phyloP scores from a whole-genome alignment of 495 filamentous ascomycete genomes.

The Rostrohypoxylon terebratum region DNA sequence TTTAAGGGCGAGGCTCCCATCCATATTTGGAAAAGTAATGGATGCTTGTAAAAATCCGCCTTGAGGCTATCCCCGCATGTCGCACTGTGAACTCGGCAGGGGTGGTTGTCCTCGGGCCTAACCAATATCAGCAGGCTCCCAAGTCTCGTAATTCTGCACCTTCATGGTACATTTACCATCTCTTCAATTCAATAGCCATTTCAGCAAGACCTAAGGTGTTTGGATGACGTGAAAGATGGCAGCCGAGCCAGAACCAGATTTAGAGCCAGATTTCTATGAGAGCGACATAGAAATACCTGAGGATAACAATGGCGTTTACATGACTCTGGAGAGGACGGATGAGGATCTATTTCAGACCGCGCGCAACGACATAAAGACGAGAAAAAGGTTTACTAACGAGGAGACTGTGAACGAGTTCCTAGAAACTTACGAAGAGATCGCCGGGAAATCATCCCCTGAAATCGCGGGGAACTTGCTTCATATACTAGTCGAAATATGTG shows the following conservation, averaged over 20 bases:
- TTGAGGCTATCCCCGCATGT: no score
- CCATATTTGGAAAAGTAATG: no score
- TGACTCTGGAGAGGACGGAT: neutral
- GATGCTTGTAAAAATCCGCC: no score
- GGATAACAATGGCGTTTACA: neutral
- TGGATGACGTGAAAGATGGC: neutral
- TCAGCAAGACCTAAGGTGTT: neutral
- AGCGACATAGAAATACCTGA: neutral
- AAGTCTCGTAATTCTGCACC: neutral
- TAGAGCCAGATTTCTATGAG: neutral
- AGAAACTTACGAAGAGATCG: neutral
- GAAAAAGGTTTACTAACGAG: neutral
- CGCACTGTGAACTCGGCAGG: no score
- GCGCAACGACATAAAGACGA: neutral
- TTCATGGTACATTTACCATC: neutral
- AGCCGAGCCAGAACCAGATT: neutral
- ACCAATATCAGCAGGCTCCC: no score
- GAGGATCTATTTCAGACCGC: neutral
- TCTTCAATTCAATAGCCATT: neutral
- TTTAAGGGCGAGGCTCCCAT: no score
- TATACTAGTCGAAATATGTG: neutral
- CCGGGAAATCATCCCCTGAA: neutral
- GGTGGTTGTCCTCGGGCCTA: no score
- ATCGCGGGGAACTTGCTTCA: neutral
- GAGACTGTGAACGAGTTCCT: neutral